These are phyloP conservation scores for Saussurea involucrata DNA, from an alignment of 129 eudicot species.

Conservation along the genomic window DNA sequence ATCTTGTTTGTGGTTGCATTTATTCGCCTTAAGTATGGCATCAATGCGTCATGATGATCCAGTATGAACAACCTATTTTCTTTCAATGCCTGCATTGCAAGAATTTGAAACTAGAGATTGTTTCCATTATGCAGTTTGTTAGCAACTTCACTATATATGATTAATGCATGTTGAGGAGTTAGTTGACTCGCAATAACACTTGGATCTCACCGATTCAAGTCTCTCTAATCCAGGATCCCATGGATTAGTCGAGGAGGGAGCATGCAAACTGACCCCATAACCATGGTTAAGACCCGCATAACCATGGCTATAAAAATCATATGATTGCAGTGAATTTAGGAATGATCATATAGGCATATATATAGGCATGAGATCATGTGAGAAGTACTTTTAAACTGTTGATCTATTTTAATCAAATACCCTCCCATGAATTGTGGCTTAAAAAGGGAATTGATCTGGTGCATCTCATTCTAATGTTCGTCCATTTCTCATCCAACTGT, in stretches of 20 bases:
- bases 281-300: background rate
- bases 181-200: background rate
- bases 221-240: background rate
- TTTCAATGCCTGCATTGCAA: conserved; percentile 25
- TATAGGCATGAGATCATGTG: too few relatives aligned
- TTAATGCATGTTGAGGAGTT: background rate
- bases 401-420: too few relatives aligned
- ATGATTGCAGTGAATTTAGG: background rate
- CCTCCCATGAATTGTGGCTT: too few relatives aligned
- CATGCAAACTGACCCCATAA: background rate
- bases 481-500: too few relatives aligned
- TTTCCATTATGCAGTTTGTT: background rate
- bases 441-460: too few relatives aligned
- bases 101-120: background rate
- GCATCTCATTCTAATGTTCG: too few relatives aligned
- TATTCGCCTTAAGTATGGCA: conserved; percentile 35
- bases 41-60: conserved; percentile 31
- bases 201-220: too few relatives aligned
- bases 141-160: background rate
- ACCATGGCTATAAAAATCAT: background rate
- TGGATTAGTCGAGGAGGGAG: background rate
- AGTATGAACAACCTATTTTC: conserved; percentile 29
- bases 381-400: too few relatives aligned
- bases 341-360: background rate
- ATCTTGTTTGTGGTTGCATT: conserved; percentile 26